Conservation (phyloP, 1,284 basidiomycete species). For the Termitomyces sp. region DNA sequence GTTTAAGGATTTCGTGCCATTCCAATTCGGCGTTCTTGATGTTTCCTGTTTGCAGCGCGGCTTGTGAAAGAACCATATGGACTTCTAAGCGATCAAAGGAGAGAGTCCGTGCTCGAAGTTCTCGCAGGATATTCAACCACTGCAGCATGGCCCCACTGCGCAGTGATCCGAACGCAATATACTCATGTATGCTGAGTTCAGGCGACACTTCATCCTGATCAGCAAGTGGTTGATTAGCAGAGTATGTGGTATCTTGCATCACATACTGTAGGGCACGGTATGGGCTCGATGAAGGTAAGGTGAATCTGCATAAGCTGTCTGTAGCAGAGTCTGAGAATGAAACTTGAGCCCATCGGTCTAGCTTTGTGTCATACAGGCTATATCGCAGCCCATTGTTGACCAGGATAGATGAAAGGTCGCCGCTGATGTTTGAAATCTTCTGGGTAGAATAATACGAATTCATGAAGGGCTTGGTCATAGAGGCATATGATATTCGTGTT, state of each 20-base stretch:
- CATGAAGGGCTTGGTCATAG: constrained; percentile 36
- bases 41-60: constrained; percentile 39
- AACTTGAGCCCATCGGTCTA: neutral
- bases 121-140: constrained; percentile 45
- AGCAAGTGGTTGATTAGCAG: constrained; percentile 40
- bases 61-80: constrained; percentile 35
- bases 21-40: constrained; percentile 18
- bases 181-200: constrained; percentile 39
- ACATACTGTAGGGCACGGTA: constrained; percentile 36
- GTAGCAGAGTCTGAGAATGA: constrained; percentile 18
- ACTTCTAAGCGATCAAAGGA: constrained; percentile 36
- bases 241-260: constrained; percentile 32
- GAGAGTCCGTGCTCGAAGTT: constrained; percentile 32
- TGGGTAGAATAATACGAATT: constrained; percentile 31
- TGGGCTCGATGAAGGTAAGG: constrained; percentile 22
- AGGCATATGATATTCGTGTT: constrained; percentile 33
- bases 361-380: constrained; percentile 20
- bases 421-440: constrained; percentile 23
- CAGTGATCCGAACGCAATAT: constrained; percentile 36
- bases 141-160: constrained; percentile 41
- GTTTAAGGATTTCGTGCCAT: constrained; percentile 33
- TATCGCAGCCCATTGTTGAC: constrained; percentile 33
- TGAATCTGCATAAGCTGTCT: constrained; percentile 25
- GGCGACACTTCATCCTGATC: constrained; percentile 34
- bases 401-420: neutral